Evolutionary conservation across 495 filamentous ascomycete genomes (phyloP).

Genomic region (Neurospora sp.): DNA sequence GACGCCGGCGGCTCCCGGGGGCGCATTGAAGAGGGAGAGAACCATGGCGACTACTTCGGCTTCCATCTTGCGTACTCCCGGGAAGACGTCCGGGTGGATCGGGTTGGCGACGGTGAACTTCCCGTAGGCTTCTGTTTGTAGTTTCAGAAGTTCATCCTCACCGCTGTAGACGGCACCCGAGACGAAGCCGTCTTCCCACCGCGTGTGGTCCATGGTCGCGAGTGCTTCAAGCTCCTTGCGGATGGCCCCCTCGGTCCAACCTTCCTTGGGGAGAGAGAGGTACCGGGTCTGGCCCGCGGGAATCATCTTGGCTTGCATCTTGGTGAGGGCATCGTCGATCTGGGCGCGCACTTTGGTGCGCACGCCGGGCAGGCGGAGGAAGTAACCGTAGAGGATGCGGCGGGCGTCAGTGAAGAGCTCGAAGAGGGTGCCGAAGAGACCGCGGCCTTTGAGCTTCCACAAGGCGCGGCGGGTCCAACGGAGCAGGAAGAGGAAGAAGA

Average conservation of each 20-base stretch:
- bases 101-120: conserved; percentile 95
- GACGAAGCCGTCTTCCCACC: conserved; percentile 93
- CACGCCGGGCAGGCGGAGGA: conserved; percentile 77
- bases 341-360: conserved; percentile 73
- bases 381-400: conserved; percentile 69
- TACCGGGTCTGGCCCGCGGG: conserved; percentile 64
- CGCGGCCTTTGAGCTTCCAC: conserved; percentile 79
- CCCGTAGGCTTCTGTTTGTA: conserved; percentile 87
- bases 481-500: conserved; percentile 84
- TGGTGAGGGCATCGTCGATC: conserved; percentile 60
- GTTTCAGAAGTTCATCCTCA: conserved; percentile 66
- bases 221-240: conserved; percentile 70
- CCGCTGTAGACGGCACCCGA: conserved; percentile 96
- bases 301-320: conserved; percentile 74
- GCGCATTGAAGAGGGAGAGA: conserved; percentile 83
- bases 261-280: conserved; percentile 70
- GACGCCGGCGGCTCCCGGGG: conserved; percentile 70
- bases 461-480: conserved; percentile 74
- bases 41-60: conserved; percentile 98
- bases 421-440: conserved; percentile 66
- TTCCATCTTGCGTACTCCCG: conserved; percentile 98
- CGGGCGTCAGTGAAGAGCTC: conserved; percentile 60
- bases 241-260: conserved; percentile 71
- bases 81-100: conserved; percentile 98
- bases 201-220: conserved; percentile 78